Evolutionary conservation across 176 grass and related monocot genomes (phyloP), one percentile per base, ranked within the genome.

Genomic region (Chloris gayana): DNA sequence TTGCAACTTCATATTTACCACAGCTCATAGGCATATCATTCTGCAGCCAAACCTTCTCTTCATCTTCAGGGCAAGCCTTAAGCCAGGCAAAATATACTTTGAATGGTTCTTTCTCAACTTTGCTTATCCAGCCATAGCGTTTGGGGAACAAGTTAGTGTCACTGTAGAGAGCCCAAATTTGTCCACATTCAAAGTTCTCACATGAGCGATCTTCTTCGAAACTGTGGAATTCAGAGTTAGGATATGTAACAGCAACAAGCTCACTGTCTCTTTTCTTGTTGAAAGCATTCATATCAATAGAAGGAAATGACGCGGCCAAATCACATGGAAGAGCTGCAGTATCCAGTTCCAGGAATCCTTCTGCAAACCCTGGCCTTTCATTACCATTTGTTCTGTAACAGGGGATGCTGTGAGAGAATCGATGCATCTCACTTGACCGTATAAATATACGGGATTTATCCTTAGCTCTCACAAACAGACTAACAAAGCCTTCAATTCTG

Each of bases 151-250:
- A 69, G 80, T 97, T 89, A 76, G 84, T 66, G 37, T 87, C 87
- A 57, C 87, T 88, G 47, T 94, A 97, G 33, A 97, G 44, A 73
- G 94, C 94, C 94, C 94, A 97, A 86, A 94, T 90, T 58, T 97
- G 91, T 38, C 94, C 94, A 49, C 30, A 50, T 70, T 77, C 80
- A 56, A 97, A 84, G 19, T 76, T 87, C 22, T 78, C 5, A n/a
- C 51, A 56, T 56, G 51, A n/a, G 51, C 6, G 51, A n/a, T 56
- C 51, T 56, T 56, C 51, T 5, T 56, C 51, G 19, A 56, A 56
- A 56, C 9, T 56, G 51, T 56, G 51, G 51, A 56, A 56, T 56
- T 56, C 51, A 56, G 51, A 56, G n/a, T 56, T 8, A 56, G 51
- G 51, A 56, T 56, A 56, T 21, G 21, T n/a, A 56, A 56, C 51